phyloP scores from a whole-genome alignment of 1,139 yeast species.

The Scheffersomyces lignicola region DNA sequence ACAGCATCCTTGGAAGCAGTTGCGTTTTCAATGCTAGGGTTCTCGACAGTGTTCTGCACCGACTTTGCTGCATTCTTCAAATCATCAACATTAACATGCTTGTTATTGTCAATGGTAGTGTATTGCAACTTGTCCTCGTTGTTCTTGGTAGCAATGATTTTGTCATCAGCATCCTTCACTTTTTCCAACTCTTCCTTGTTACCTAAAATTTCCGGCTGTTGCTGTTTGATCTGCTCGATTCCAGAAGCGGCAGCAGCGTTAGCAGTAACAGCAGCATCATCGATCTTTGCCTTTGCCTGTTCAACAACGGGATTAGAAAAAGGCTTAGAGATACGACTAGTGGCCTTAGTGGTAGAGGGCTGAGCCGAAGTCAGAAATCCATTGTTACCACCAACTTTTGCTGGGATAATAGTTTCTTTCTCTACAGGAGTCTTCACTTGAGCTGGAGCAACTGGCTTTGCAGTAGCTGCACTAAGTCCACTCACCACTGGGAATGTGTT shows the following conservation, averaged over 20 bases:
- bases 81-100: constrained; percentile 24
- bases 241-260: constrained; percentile 5
- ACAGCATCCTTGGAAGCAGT: constrained; percentile 9
- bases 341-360: constrained; percentile 8
- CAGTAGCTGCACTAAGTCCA: constrained; percentile 8
- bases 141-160: constrained; percentile 25
- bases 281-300: constrained; percentile 8
- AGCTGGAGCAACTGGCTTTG: constrained; percentile 5
- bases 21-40: constrained; percentile 5
- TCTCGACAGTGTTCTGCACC: background rate
- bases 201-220: constrained; percentile 6
- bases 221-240: constrained; percentile 9
- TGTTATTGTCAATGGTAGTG: constrained; percentile 41
- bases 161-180: constrained; percentile 30
- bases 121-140: constrained; percentile 18
- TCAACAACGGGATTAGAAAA: constrained; percentile 8
- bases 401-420: constrained; percentile 9
- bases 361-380: constrained; percentile 18
- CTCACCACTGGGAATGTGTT: constrained; percentile 7
- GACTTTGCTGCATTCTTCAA: constrained; percentile 4
- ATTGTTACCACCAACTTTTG: constrained; percentile 10
- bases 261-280: constrained; percentile 6
- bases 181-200: constrained; percentile 18
- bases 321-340: constrained; percentile 11
- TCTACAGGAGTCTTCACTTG: constrained; percentile 6